phyloP scores from a whole-genome alignment of 2,329 filamentous ascomycete species.

The Beauveria bassiana region DNA sequence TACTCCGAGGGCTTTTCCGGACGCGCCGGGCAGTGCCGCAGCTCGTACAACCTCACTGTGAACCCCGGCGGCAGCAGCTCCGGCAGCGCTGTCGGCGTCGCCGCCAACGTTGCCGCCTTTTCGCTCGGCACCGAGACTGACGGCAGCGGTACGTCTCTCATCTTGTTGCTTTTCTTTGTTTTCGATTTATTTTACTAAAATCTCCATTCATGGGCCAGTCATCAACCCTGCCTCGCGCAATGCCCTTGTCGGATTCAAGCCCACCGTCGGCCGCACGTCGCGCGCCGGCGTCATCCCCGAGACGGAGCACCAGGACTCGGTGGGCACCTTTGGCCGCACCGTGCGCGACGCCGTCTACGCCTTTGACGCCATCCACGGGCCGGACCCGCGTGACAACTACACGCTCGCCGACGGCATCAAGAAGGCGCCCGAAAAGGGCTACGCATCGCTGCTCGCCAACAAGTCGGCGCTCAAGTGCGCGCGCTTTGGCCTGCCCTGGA shows the following conservation, averaged over 20 bases:
- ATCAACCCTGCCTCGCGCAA: constrained; percentile 66
- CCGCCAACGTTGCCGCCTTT: constrained; percentile 55
- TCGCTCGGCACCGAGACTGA: constrained; percentile 69
- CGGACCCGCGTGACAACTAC: constrained; percentile 58
- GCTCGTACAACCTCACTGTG: constrained; percentile 59
- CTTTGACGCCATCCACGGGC: constrained; percentile 60
- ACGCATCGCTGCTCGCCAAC: constrained; percentile 47
- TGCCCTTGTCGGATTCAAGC: constrained; percentile 65
- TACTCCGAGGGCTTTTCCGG: constrained; percentile 62
- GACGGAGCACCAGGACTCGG: constrained; percentile 58
- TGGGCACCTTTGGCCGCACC: constrained; percentile 60
- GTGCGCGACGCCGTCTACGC: constrained; percentile 61
- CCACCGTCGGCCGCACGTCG: constrained; percentile 66
- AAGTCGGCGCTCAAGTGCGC: constrained; percentile 47
- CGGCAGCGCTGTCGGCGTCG: constrained; percentile 57
- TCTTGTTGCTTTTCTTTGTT: background rate
- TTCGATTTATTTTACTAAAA: background rate
- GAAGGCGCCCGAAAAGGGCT: constrained; percentile 45
- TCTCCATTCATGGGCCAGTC: constrained; percentile 28
- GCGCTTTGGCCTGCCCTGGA: constrained; percentile 64
- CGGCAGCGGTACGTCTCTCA: constrained; percentile 42
- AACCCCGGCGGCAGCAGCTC: constrained; percentile 64
- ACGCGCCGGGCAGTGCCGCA: constrained; percentile 56
- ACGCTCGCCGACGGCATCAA: constrained; percentile 49
- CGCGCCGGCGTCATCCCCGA: constrained; percentile 58